These are phyloP conservation scores for Diaporthe sp. DNA, from an alignment of 2,329 filamentous ascomycete genomes.

Conservation along the genomic window DNA sequence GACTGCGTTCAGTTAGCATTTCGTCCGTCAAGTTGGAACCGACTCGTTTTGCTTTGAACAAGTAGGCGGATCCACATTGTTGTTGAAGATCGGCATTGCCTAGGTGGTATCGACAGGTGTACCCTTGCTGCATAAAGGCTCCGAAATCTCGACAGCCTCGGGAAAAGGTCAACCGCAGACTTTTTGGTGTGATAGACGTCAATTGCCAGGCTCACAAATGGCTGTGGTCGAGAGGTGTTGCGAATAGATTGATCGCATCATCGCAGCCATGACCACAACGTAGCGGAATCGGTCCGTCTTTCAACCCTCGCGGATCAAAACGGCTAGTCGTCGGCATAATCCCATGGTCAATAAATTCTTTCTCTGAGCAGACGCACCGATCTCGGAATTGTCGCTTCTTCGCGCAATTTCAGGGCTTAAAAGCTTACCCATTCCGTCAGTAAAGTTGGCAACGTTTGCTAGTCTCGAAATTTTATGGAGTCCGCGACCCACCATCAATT, in stretches of 20 bases:
- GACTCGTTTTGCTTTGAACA: not conserved
- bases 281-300: not conserved
- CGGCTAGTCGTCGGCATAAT: too few relatives aligned
- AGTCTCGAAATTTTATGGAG: not conserved
- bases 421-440: not conserved
- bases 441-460: not conserved
- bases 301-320: not conserved
- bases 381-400: not conserved
- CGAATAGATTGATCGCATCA: not conserved
- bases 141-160: not conserved
- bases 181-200: not conserved
- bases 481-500: not conserved
- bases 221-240: not conserved
- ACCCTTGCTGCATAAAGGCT: not conserved
- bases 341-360: not conserved
- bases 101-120: not conserved
- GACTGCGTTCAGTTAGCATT: not conserved
- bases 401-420: not conserved
- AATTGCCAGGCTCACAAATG: not conserved
- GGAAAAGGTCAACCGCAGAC: not conserved
- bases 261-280: not conserved
- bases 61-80: not conserved
- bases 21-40: not conserved
- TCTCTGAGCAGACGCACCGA: not conserved
- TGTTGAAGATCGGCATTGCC: constrained; percentile 7